Base-by-base conservation (phyloP, 352 stramenopile species). In the Pythium graminicola region DNA sequence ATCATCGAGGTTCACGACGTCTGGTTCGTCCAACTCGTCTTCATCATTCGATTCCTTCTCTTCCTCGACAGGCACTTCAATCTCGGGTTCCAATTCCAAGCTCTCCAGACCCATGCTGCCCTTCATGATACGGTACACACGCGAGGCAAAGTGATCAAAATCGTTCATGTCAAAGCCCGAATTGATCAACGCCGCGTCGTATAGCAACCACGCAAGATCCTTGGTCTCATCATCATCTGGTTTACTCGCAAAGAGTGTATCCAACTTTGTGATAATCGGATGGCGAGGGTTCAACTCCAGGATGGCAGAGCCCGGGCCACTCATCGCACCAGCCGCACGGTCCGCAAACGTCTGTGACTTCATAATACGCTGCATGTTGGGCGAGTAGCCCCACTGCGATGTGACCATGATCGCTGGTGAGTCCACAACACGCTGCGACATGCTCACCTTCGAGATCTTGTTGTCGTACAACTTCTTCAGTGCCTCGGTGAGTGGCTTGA, bases 361-460 rank as follows among this genome's bases (percentile, higher is more conserved):
- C 86, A 99, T 98, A 72, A 99, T 99, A 35, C 96, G 86, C 73
- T 99, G 96, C 97, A 99, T 99, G 73, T 99, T 99, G 14, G 97
- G 97, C 35, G 87, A 97, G 73, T 99, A 91, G 19, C 97, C 96
- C 76, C 95, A 99, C 67, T 98, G 87, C 5, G 86, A 93, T 8
- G 93, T 98, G 31, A 97, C 90, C 60, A 99, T 96, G 54, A 99
- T 93, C 2, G 91, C 93, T 11, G 97, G 97, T 33, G 92, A 92
- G 27, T 87, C 86, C 32, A 92, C 75, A 5, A 99, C 77, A 50
- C 94, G 88, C 57, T 98, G 89, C 6, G 96, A 99, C 32, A 99
- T 96, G 6, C 75, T 71, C 13, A 99, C 95, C 62, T 97, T 95
- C 44, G 81, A 87, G 50, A 99, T 92, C 63, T 98, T 97, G 44